Percentiles rank a stretch among this genome's conserved stretches.
Conservation (phyloP, 371 early-diverging fungal species). For the Furculomyces boomerangus region DNA sequence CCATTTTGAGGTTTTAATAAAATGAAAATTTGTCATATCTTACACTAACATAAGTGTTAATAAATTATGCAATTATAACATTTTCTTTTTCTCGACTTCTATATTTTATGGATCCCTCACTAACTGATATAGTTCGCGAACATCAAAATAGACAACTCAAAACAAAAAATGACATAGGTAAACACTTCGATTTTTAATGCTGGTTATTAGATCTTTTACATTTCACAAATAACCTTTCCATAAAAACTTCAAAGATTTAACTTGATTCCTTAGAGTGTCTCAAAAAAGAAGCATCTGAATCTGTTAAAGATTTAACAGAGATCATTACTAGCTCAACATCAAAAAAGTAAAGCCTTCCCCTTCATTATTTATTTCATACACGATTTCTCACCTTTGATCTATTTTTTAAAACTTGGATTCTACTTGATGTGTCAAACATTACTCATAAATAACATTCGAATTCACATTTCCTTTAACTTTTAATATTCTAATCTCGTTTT, state of each 20-base stretch:
- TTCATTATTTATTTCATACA: background rate
- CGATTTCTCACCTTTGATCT: background rate
- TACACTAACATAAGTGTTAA: background rate
- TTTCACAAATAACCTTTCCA: background rate
- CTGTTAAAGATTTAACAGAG: background rate
- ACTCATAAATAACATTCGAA: background rate
- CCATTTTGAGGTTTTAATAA: background rate
- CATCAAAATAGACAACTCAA: background rate
- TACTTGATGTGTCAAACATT: background rate
- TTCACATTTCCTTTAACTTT: background rate
- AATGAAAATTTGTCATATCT: background rate
- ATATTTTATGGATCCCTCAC: background rate
- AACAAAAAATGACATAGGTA: background rate
- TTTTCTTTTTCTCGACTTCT: background rate
- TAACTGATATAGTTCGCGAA: background rate
- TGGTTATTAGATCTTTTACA: background rate
- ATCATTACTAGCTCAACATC: no score
- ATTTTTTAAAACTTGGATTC: background rate
- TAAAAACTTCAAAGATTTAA: background rate
- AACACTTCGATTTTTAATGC: background rate
- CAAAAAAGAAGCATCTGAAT: background rate
- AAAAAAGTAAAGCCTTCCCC: background rate
- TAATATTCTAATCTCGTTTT: background rate
- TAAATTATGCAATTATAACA: background rate
- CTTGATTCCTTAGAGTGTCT: background rate